Evolutionary conservation across 352 stramenopile species (phyloP).

Genomic region (Blastocystis sp.): DNA sequence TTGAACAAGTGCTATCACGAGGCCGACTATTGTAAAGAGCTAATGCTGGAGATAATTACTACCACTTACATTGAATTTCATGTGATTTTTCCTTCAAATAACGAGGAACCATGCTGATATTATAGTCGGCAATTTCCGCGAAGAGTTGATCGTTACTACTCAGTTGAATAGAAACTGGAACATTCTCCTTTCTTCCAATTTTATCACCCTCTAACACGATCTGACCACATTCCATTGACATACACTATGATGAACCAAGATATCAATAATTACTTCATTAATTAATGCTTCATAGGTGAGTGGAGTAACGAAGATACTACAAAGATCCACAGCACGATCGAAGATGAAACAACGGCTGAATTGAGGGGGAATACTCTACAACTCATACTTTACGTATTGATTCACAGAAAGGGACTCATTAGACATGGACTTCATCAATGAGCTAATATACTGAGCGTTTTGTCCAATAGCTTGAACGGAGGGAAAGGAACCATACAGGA

Average conservation of each 20-base stretch:
- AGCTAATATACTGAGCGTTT: not conserved
- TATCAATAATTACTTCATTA: constrained; percentile 14
- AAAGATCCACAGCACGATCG: constrained; percentile 39
- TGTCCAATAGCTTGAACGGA: not conserved
- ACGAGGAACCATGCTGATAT: constrained; percentile 53
- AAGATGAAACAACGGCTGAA: constrained; percentile 20
- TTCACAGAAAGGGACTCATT: not conserved
- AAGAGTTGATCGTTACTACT: constrained; percentile 58
- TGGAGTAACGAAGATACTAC: constrained; percentile 25
- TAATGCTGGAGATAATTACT: not conserved
- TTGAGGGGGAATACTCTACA: not conserved
- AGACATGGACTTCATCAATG: not conserved
- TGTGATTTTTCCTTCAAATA: constrained; percentile 43
- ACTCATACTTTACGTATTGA: not conserved
- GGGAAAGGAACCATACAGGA: constrained; percentile 39
- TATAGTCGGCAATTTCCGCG: constrained; percentile 18
- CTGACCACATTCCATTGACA: constrained; percentile 20
- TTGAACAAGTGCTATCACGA: not conserved
- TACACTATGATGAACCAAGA: not conserved
- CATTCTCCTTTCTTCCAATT: constrained; percentile 29
- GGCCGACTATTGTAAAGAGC: constrained; percentile 31
- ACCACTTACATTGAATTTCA: constrained; percentile 4
- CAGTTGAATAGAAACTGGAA: not conserved
- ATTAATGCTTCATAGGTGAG: constrained; percentile 62
- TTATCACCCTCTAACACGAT: not conserved